phyloP scores from a whole-genome alignment of 495 filamentous ascomycete species.

The Xylaria grammica region DNA sequence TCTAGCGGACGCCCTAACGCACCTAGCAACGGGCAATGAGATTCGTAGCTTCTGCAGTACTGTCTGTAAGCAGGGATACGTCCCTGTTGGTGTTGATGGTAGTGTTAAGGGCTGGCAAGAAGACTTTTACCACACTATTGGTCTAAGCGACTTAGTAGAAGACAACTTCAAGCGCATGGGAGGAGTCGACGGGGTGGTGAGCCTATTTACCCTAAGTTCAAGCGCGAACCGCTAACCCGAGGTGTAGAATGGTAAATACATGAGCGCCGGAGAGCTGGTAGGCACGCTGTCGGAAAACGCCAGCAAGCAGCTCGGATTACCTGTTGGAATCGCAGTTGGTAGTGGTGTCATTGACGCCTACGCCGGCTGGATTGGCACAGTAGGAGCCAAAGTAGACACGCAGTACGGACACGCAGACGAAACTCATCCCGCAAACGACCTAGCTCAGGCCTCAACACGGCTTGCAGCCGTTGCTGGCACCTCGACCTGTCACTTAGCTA shows the following conservation, averaged over 20 bases:
- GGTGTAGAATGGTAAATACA: constrained; percentile 81
- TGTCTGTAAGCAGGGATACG: constrained; percentile 94
- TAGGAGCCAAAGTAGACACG: constrained; percentile 90
- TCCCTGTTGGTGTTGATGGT: constrained; percentile 93
- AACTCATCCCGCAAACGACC: constrained; percentile 71
- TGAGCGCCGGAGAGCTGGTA: constrained; percentile 88
- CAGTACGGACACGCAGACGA: constrained; percentile 63
- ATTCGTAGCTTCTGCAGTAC: constrained; percentile 90
- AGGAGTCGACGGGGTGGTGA: constrained; percentile 91
- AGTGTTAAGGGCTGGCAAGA: constrained; percentile 99
- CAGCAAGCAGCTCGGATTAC: constrained; percentile 81
- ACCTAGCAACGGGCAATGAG: constrained; percentile 93
- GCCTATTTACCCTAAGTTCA: constrained; percentile 47
- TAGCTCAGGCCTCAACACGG: constrained; percentile 88
- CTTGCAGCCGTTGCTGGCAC: constrained; percentile 96
- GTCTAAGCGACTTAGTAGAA: constrained; percentile 77
- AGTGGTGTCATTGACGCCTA: constrained; percentile 98
- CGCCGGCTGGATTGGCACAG: constrained; percentile 97
- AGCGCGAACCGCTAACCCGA: constrained; percentile 28
- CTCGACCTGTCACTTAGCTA: constrained; percentile 94
- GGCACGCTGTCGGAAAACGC: constrained; percentile 85
- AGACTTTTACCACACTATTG: constrained; percentile 85
- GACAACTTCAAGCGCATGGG: constrained; percentile 92
- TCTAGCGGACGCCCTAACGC: constrained; percentile 88
- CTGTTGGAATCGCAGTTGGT: constrained; percentile 86